A percentile compares a stretch with the other conserved stretches of the same genome.
These are phyloP conservation scores for Trapa bicornis DNA, from an alignment of 345 rosid genomes.

Conservation along the genomic window DNA sequence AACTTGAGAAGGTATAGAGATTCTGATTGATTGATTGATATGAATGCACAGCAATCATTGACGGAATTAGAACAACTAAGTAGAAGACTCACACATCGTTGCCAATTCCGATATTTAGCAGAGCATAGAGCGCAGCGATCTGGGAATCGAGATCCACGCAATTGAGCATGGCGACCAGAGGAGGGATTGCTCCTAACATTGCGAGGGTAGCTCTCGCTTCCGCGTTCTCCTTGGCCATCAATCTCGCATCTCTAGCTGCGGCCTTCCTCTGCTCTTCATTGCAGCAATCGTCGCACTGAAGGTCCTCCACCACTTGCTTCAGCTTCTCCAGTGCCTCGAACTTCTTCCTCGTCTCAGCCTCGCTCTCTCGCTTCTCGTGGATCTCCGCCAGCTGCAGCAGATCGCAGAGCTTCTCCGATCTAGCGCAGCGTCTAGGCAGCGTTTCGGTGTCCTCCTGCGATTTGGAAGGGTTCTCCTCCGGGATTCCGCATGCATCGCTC, in stretches of 20 bases:
- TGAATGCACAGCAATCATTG: neutral
- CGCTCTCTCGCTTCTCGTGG: slow-evolving; percentile 33
- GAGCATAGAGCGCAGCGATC: slow-evolving; percentile 69
- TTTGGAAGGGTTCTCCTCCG: neutral
- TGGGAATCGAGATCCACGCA: slow-evolving; percentile 32
- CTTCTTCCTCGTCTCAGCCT: slow-evolving; percentile 51
- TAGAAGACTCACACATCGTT: slow-evolving; percentile 57
- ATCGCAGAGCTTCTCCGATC: slow-evolving; percentile 76
- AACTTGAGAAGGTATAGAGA: too few species aligned
- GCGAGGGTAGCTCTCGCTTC: slow-evolving; percentile 65
- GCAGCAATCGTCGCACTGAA: slow-evolving; percentile 25
- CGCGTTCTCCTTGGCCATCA: slow-evolving; percentile 61
- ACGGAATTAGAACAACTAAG: neutral
- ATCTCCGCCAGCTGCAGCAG: slow-evolving; percentile 62
- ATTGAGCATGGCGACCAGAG: slow-evolving; percentile 79
- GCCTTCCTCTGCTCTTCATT: slow-evolving; percentile 16
- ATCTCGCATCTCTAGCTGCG: slow-evolving; percentile 55
- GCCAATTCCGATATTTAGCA: slow-evolving; percentile 89
- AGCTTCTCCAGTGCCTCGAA: slow-evolving; percentile 55
- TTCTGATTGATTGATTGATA: too few species aligned
- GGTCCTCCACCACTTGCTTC: slow-evolving; percentile 50
- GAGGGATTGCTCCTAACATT: slow-evolving; percentile 88
- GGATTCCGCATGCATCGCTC: neutral
- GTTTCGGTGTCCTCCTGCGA: neutral
- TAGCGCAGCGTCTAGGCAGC: slow-evolving; percentile 10